A percentile compares a stretch with the other conserved stretches of the same genome.
Conservation (phyloP, 768 basidiomycete genomes). For the Macrocybe gigantea region DNA sequence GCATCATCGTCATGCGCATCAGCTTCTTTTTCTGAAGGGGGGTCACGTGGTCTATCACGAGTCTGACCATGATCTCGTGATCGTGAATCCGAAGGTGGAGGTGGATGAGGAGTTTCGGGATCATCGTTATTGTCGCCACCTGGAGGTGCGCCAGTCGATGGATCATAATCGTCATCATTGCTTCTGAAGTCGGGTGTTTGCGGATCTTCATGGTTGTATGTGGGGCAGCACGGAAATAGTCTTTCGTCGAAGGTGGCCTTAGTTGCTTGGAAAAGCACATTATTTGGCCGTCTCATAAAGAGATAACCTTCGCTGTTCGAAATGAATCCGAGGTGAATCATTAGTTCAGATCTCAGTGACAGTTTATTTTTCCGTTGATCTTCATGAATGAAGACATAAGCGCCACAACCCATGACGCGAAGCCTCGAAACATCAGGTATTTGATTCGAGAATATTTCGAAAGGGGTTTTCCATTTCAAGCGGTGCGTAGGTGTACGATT, state of each 20-base stretch:
- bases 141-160: not conserved
- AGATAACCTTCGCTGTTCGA: not conserved
- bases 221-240: slow-evolving; percentile 2
- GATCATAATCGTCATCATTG: not conserved
- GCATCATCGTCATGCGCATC: not conserved
- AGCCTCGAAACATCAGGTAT: slow-evolving; percentile 1
- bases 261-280: slow-evolving; percentile 1
- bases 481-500: not conserved
- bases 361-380: slow-evolving; percentile 1
- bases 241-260: slow-evolving; percentile 6
- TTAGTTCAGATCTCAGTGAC: not conserved
- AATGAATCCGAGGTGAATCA: not conserved
- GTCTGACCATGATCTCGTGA: too few species aligned
- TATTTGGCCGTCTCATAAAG: slow-evolving; percentile 1
- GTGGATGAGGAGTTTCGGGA: not conserved
- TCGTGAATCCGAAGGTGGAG: too few species aligned
- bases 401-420: slow-evolving; percentile 6
- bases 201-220: not conserved
- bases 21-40: not conserved
- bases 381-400: slow-evolving; percentile 2
- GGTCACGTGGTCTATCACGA: too few species aligned
- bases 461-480: not conserved
- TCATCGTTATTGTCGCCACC: not conserved
- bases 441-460: not conserved
- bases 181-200: too few species aligned